Conservation (phyloP, 139 green algal species). For the Chlorella sorokiniana region DNA sequence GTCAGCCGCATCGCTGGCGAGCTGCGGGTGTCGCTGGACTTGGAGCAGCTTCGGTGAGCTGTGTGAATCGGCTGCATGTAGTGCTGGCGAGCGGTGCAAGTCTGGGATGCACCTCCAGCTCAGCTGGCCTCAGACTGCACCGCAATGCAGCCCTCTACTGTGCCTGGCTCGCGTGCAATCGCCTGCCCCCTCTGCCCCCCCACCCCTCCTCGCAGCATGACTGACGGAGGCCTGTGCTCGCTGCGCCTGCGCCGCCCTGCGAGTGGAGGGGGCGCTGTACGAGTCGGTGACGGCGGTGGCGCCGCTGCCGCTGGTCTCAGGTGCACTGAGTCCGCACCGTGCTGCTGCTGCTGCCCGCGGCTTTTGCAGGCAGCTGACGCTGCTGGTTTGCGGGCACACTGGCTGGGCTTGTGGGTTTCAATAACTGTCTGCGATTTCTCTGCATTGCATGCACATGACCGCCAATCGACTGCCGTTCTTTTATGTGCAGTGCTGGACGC, state of each 20-base stretch:
- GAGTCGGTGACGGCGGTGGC: neutral
- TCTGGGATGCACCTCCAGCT: no score
- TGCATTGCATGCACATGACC: neutral
- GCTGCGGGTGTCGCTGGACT: conserved; percentile 3
- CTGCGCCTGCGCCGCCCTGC: no score
- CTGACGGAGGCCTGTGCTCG: neutral
- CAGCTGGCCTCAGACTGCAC: neutral
- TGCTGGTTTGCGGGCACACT: no score
- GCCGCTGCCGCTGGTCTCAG: neutral
- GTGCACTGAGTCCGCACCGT: no score
- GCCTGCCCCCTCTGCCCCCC: neutral
- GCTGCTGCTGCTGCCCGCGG: neutral
- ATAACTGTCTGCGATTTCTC: no score
- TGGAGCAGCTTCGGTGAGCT: conserved; percentile 3
- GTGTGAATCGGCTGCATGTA: no score
- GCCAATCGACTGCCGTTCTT: no score
- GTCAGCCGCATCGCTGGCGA: neutral
- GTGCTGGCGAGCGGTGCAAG: no score
- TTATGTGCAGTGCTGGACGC: neutral
- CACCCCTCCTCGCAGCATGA: neutral
- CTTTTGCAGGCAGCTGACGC: no score
- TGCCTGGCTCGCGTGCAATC: no score
- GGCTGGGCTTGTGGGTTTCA: no score
- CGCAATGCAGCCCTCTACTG: no score
- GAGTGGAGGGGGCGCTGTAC: neutral